These are phyloP conservation scores for Suillus subluteus DNA, from an alignment of 768 basidiomycete species.

Conservation along the genomic window DNA sequence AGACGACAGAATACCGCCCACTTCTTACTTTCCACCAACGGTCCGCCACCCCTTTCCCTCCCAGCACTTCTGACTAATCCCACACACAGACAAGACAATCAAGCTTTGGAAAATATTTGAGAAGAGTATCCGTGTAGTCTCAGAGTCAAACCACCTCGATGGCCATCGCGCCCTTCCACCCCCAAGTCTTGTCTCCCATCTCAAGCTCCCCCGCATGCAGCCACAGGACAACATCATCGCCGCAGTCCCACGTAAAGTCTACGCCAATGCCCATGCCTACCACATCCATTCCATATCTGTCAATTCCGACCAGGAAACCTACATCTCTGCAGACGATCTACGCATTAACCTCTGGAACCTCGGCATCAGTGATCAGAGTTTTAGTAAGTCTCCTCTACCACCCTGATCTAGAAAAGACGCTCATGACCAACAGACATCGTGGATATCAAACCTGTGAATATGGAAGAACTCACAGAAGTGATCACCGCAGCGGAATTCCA, in stretches of 20 bases:
- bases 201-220: conserved; percentile 89
- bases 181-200: conserved; percentile 57
- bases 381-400: conserved; percentile 67
- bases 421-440: conserved; percentile 78
- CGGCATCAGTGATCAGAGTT: conserved; percentile 97
- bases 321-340: conserved; percentile 98
- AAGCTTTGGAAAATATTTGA: conserved; percentile 99
- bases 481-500: conserved; percentile 99
- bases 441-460: conserved; percentile 99
- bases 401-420: background rate
- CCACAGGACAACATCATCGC: conserved; percentile 98
- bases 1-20: conserved; percentile 97
- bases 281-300: conserved; percentile 99
- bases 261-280: conserved; percentile 98
- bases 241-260: conserved; percentile 97
- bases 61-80: conserved; percentile 6
- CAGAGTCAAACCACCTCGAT: conserved; percentile 93
- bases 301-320: conserved; percentile 99
- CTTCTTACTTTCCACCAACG: conserved; percentile 96
- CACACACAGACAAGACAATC: conserved; percentile 90
- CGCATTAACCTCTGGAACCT: conserved; percentile 98
- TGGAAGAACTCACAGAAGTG: conserved; percentile 99
- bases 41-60: conserved; percentile 47
- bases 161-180: conserved; percentile 72
- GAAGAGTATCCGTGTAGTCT: conserved; percentile 92